A percentile compares a stretch with the other conserved stretches of the same genome.
phyloP scores from a whole-genome alignment of 2,329 filamentous ascomycete species.

The Delphinella strobiligena region DNA sequence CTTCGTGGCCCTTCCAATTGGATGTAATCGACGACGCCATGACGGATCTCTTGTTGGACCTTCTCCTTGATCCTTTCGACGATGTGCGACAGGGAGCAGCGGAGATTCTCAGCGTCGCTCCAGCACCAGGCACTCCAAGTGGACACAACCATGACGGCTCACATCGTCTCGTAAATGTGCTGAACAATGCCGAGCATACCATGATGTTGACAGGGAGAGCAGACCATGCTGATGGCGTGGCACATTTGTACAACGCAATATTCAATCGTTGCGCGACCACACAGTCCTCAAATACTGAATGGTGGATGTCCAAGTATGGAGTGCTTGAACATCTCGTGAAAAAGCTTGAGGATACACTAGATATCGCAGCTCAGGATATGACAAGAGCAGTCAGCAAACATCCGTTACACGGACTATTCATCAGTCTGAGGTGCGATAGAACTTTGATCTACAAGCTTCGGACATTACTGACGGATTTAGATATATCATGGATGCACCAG shows the following conservation, averaged over 20 bases:
- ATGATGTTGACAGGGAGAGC: constrained; percentile 66
- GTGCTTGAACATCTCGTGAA: constrained; percentile 48
- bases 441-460: too few relatives aligned
- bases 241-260: constrained; percentile 60
- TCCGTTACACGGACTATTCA: constrained; percentile 31
- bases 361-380: constrained; percentile 51
- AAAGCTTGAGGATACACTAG: constrained; percentile 53
- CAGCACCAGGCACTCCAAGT: background rate
- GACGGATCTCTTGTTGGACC: constrained; percentile 57
- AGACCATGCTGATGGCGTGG: constrained; percentile 85
- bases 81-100: constrained; percentile 58
- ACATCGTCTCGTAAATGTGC: background rate
- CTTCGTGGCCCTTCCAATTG: constrained; percentile 38
- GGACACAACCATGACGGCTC: background rate
- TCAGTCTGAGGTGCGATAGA: constrained; percentile 17
- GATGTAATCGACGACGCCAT: constrained; percentile 32
- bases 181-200: constrained; percentile 34
- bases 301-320: constrained; percentile 27
- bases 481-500: constrained; percentile 35
- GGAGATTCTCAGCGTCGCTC: constrained; percentile 37
- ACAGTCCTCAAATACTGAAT: constrained; percentile 7
- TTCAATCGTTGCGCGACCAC: constrained; percentile 31
- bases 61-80: constrained; percentile 82
- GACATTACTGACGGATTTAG: constrained; percentile 16
- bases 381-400: constrained; percentile 42